Conservation (phyloP, 345 rosid genomes). For the Pseudoturritis turrita region DNA sequence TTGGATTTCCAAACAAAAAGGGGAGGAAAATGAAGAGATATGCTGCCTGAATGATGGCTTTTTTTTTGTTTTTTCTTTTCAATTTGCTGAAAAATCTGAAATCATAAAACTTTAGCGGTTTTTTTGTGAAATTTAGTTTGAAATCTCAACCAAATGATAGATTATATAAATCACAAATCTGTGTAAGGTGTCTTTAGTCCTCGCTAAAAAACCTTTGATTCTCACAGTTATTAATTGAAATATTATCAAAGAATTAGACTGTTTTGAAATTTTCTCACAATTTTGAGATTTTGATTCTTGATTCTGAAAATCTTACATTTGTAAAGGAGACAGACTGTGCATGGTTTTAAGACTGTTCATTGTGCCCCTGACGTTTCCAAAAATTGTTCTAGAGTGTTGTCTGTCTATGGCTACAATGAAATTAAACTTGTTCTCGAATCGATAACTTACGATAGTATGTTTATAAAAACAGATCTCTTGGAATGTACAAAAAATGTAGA, state of each 20-base stretch:
- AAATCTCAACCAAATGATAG: too few relatives aligned
- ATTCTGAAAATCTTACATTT: neutral
- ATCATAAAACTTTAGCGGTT: neutral
- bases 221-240: neutral
- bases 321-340: neutral
- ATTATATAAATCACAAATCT: too few relatives aligned
- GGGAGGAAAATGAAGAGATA: too few relatives aligned
- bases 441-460: neutral
- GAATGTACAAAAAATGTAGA: constrained; percentile 84
- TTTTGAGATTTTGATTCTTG: neutral
- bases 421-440: neutral
- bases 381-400: neutral
- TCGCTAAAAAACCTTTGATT: neutral
- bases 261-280: neutral
- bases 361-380: neutral
- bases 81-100: neutral
- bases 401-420: neutral
- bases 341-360: neutral
- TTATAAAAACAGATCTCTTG: constrained; percentile 50
- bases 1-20: neutral
- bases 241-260: neutral
- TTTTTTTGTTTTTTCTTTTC: neutral
- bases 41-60: too few relatives aligned
- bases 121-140: too few relatives aligned
- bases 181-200: too few relatives aligned